Percentiles rank a stretch among this genome's conserved stretches.
Conservation (phyloP, 495 filamentous ascomycete species). For the Beverwykella pulmonaria region DNA sequence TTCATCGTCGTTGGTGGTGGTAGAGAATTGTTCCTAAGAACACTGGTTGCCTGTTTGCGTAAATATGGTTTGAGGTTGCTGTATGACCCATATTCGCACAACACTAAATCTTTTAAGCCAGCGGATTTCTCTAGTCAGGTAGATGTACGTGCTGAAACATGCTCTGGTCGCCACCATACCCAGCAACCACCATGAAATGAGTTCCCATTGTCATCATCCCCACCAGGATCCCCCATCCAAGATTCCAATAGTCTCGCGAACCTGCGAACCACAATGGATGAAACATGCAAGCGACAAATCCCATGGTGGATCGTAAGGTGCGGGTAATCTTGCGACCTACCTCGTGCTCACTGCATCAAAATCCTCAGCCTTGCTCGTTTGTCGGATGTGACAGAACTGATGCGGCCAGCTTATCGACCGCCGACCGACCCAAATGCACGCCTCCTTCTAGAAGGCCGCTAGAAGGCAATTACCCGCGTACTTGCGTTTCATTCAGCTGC, state of each 20-base stretch:
- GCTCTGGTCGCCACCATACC: neutral
- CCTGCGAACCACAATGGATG: neutral
- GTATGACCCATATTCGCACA: neutral
- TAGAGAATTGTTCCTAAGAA: too few species aligned
- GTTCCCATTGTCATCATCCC: neutral
- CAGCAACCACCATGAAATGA: neutral
- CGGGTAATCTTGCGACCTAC: neutral
- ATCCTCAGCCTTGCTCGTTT: neutral
- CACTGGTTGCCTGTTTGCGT: neutral
- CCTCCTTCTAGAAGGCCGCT: conserved; percentile 18
- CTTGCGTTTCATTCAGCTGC: neutral
- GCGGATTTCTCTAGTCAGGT: neutral
- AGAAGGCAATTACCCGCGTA: conserved; percentile 12
- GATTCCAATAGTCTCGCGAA: neutral
- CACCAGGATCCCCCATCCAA: neutral
- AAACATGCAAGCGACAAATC: neutral
- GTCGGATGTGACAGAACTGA: neutral
- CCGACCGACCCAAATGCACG: neutral
- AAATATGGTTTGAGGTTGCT: neutral
- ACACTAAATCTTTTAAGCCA: neutral
- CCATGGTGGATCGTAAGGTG: neutral
- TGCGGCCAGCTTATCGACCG: neutral
- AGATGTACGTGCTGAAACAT: neutral
- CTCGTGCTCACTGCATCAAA: conserved; percentile 10
- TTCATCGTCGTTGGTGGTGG: too few species aligned